phyloP scores from a whole-genome alignment of 805 yeast species.

The Tetrapisispora arboricola region DNA sequence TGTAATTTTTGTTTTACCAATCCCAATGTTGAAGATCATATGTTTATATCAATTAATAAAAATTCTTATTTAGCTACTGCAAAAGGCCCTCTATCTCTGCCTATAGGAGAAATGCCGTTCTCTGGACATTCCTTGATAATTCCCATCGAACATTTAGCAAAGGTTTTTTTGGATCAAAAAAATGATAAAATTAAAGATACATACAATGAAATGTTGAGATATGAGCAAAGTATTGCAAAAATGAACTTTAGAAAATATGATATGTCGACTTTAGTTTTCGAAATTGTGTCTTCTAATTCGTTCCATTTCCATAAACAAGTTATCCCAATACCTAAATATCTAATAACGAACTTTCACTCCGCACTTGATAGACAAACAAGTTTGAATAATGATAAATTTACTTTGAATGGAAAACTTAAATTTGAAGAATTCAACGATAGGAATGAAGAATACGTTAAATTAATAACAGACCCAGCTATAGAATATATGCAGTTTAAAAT shows the following conservation, averaged over 20 bases:
- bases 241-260: slow-evolving; percentile 38
- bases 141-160: slow-evolving; percentile 66
- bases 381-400: slow-evolving; percentile 40
- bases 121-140: slow-evolving; percentile 78
- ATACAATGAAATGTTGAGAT: slow-evolving; percentile 37
- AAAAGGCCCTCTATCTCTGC: slow-evolving; percentile 70
- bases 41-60: slow-evolving; percentile 68
- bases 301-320: slow-evolving; percentile 72
- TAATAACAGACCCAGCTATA: slow-evolving; percentile 21
- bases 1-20: slow-evolving; percentile 84
- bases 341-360: slow-evolving; percentile 35
- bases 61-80: slow-evolving; percentile 64
- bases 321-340: slow-evolving; percentile 51
- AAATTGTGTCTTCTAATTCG: slow-evolving; percentile 51
- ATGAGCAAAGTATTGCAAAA: slow-evolving; percentile 37
- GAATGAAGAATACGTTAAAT: slow-evolving; percentile 20
- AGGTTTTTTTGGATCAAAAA: slow-evolving; percentile 21
- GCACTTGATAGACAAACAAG: slow-evolving; percentile 36
- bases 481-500: slow-evolving; percentile 30
- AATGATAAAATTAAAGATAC: slow-evolving; percentile 14
- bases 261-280: slow-evolving; percentile 53
- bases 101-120: slow-evolving; percentile 39
- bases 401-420: slow-evolving; percentile 33
- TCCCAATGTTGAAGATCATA: slow-evolving; percentile 65
- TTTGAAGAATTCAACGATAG: slow-evolving; percentile 30